Evolutionary conservation across 495 filamentous ascomycete genomes (phyloP), one percentile per base, ranked within the genome.

Genomic region (Daldinia loculata): DNA sequence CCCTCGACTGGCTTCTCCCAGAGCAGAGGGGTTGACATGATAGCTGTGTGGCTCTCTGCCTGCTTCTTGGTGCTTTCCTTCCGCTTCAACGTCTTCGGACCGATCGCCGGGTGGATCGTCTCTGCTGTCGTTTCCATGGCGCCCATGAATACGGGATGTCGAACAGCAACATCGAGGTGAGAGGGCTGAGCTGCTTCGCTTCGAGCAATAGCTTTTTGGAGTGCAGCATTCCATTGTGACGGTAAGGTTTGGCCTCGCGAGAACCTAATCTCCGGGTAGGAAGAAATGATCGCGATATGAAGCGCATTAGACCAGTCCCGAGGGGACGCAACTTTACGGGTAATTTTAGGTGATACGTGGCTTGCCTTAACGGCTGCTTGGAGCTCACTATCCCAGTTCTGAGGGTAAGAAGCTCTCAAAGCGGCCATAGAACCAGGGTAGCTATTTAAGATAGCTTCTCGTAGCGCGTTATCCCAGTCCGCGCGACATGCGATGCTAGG

Each of bases 61-160:
- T 34, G 32, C 32, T 36, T 36, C 34, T 61, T 67, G 12, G 48
- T 32, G 24, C 50, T 53, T 52, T 59, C 66, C 30, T 61, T 67
- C 39, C 63, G 41, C 27, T 51, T 61, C 30, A 63, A 14, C 12
- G 60, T 51, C 52, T 63, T 62, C 24, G 61, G 62, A 32, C 51
- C 14, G 2, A 69, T 80, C 76, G 52, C 80, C 8, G 81, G 80
- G 68, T 83, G 80, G 66, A 75, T 69, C 50, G 57, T 76, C 69
- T 78, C 75, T 3, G 77, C 76, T 7, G 39, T 55, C 27, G 77
- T 76, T 55, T 72, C 50, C 51, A 80, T 63, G 9, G 75, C 74
- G 14, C 77, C 77, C 67, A 77, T 74, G 55, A 81, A 82, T n/a
- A 80, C 81, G 27, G 81, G 81, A 71, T 82, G 80, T 38, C 75